Base-by-base conservation (phyloP, 177 flowering plant species). In the Vitis hybrid region DNA sequence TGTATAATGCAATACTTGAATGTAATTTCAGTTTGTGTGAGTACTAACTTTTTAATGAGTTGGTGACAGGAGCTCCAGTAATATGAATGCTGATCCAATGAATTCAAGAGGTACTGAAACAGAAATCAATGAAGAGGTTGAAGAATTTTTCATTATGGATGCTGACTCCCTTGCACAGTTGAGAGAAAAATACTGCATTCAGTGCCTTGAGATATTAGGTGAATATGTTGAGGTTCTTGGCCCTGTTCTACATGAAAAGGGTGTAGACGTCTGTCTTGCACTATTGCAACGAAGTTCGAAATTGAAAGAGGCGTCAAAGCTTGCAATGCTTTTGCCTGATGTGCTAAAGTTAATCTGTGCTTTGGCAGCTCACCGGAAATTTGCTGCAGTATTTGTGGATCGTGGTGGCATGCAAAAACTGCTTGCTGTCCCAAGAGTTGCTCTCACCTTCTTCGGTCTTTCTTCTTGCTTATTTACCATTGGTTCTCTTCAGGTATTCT, bases 211-310 rank as follows among this genome's bases (percentile, higher is more conserved):
- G 77, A 76, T 72, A 22, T 81, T 95, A 20, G 99, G 99, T 38
- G 97, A 94, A 76, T 95, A 95, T 83, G 92, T 95, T 73, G 97
- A 94, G 78, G 99, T 91, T 78, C 90, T 95, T 64, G 99, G 97
- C 17, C 98, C 99, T 73, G 97, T 95, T 67, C 78, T 95, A 67
- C 97, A 90, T 77, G 98, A 95, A 72, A 95, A 91, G 77, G 99
- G 97, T 28, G 98, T 95, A 2, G 98, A 94, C 76, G 99, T 95
- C 28, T 95, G 95, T 75, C 89, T 94, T 76, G 87, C 90, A 59
- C 73, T 95, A 47, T 69, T 95, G 77, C 94, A 89, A 62, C 77
- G 82, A 50, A 77, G 80, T 78, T 84, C 84, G 49, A 85, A 80
- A 70, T 60, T 62, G n/a, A 84, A 75, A 55, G 91, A 88, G 54